Percentiles rank a stretch among this genome's conserved stretches.
Conservation (phyloP, 83 land plant genomes). For the Picea abies region DNA sequence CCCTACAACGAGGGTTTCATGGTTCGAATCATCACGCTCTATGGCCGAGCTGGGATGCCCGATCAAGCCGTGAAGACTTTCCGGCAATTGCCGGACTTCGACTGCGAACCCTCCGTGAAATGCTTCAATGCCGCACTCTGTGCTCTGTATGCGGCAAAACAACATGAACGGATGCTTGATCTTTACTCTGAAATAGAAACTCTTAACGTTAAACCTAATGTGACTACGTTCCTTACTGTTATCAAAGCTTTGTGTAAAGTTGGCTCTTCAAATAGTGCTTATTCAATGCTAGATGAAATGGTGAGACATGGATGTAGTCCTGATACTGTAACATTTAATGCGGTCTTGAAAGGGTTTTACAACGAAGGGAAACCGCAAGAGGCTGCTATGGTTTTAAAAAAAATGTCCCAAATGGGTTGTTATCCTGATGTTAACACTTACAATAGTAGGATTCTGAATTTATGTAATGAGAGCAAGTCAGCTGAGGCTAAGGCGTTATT, state of each 20-base stretch:
- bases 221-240: slow-evolving; percentile 38
- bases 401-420: slow-evolving; percentile 40
- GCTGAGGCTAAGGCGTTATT: slow-evolving; percentile 46
- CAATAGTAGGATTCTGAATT: slow-evolving; percentile 41
- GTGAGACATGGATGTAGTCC: slow-evolving; percentile 32
- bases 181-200: slow-evolving; percentile 23
- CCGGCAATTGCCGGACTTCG: neutral
- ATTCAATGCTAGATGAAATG: slow-evolving; percentile 52
- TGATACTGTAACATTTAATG: slow-evolving; percentile 32
- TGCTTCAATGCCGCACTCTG: slow-evolving; percentile 15
- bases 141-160: neutral
- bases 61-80: slow-evolving; percentile 14
- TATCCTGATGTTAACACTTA: slow-evolving; percentile 21
- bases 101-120: neutral
- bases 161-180: neutral
- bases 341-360: slow-evolving; percentile 47
- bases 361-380: slow-evolving; percentile 46
- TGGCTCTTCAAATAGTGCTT: slow-evolving; percentile 33
- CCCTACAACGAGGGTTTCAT: slow-evolving; percentile 21
- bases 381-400: slow-evolving; percentile 38
- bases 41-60: slow-evolving; percentile 13
- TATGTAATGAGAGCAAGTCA: slow-evolving; percentile 43
- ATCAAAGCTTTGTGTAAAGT: slow-evolving; percentile 46
- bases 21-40: slow-evolving; percentile 2
- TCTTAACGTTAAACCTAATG: slow-evolving; percentile 33